These are phyloP conservation scores for Wilcoxina mikolae DNA, from an alignment of 495 filamentous ascomycete species.

Conservation along the genomic window DNA sequence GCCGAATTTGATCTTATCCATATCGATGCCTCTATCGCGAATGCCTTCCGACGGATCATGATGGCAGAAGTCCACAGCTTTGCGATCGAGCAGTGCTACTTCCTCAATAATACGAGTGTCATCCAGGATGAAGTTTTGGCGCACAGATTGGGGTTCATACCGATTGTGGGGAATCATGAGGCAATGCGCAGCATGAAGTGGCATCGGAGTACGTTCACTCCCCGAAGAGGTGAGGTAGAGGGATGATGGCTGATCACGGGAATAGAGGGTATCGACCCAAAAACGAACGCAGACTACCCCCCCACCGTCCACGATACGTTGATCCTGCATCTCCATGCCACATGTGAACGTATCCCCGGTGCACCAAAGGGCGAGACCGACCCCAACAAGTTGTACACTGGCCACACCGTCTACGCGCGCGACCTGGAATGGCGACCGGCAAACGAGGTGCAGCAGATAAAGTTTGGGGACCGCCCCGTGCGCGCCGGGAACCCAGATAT, in stretches of 20 bases:
- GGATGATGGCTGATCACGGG: conserved; percentile 3
- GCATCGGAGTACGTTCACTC: conserved; percentile 42
- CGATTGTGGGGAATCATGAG: conserved; percentile 59
- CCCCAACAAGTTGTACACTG: conserved; percentile 65
- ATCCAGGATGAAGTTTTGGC: conserved; percentile 95
- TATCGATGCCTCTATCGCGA: conserved; percentile 82
- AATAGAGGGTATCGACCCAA: not conserved
- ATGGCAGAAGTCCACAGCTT: conserved; percentile 88
- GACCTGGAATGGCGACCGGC: conserved; percentile 61
- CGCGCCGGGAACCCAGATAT: conserved; percentile 62
- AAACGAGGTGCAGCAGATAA: conserved; percentile 49
- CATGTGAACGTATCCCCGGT: conserved; percentile 61
- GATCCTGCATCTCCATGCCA: conserved; percentile 50
- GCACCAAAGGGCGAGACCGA: conserved; percentile 58
- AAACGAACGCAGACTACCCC: conserved; percentile 5
- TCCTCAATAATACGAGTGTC: conserved; percentile 88
- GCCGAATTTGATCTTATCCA: conserved; percentile 81
- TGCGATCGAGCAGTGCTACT: conserved; percentile 82
- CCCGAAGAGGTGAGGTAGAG: conserved; percentile 28
- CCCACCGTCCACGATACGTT: conserved; percentile 70
- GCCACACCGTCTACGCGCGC: conserved; percentile 74
- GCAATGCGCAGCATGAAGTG: conserved; percentile 69
- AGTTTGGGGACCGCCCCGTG: conserved; percentile 58
- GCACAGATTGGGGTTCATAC: conserved; percentile 76
- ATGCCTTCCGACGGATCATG: conserved; percentile 94